Base-by-base conservation (phyloP, 176 grass and related monocot genomes). In the Areca catechu region DNA sequence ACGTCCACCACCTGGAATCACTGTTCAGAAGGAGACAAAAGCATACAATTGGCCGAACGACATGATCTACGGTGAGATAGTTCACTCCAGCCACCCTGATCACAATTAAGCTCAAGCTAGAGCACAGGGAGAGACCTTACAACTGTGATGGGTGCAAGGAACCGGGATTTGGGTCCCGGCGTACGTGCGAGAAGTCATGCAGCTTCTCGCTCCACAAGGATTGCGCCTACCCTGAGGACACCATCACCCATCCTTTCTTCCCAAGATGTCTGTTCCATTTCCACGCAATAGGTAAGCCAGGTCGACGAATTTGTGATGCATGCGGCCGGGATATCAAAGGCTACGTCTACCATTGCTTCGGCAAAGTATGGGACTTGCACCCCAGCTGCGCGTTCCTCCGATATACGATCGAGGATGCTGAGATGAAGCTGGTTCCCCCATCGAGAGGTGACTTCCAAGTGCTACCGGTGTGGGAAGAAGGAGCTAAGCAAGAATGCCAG, bases 241-340 rank as follows among this genome's bases (percentile, higher is more conserved):
- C 58, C 58, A 18, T 60, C 58, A 25, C 28, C 58, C 58, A 37
- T 12, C 58, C 58, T 17, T 60, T 60, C 58, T 60, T 60, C 28
- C 58, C 58, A 16, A 2, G 58, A 5, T 60, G 25, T 15, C 4
- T 30, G 5, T 34, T 60, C 25, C 27, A 17, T 1, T 60, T 60
- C 58, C 27, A 9, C 58, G 0, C 1, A 24, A 6, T 15, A 3
- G 25, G 15, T 24, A 10, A 60, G 14, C 58, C 58, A 4, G 2
- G 12, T 15, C 58, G 58, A 24, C n/a, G n/a, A n/a, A n/a, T 24
- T 24, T 60, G 58, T 0, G 58, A 60, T 7, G 58, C 58, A 5
- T 60, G 58, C 58, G 58, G 28, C 1, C 17, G 58, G 30, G 58
- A 60, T 17, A 37, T 60, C 58, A 34, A 60, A 5, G 58, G 58